These are phyloP conservation scores for Talaromyces albobiverticillius DNA, from an alignment of 2,329 filamentous ascomycete species.

Conservation along the genomic window DNA sequence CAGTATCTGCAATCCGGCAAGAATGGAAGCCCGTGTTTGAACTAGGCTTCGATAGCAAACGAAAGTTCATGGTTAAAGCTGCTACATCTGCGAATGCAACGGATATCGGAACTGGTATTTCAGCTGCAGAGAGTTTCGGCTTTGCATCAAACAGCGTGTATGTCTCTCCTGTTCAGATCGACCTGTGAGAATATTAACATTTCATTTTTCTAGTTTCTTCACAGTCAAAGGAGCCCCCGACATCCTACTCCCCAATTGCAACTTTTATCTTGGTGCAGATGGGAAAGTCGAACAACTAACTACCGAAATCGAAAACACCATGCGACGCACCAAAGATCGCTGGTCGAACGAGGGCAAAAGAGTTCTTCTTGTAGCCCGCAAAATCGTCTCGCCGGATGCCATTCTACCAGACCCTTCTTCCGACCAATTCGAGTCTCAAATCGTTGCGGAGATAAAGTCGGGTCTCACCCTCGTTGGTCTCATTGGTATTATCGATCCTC, in stretches of 20 bases:
- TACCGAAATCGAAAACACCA: conserved; percentile 38
- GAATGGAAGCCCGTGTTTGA: conserved; percentile 66
- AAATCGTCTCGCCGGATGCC: conserved; percentile 46
- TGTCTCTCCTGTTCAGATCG: conserved; percentile 16
- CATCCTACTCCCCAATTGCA: conserved; percentile 64
- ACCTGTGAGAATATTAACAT: background rate
- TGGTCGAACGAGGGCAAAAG: conserved; percentile 68
- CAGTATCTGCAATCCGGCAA: conserved; percentile 58
- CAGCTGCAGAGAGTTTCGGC: conserved; percentile 19
- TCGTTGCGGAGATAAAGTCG: conserved; percentile 51
- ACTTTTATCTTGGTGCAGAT: conserved; percentile 54
- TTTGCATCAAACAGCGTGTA: conserved; percentile 36
- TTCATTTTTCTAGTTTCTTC: conserved; percentile 45
- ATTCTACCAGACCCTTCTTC: conserved; percentile 44
- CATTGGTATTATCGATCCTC: conserved; percentile 60
- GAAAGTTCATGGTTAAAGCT: conserved; percentile 74
- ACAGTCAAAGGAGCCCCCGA: conserved; percentile 78
- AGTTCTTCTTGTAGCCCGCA: conserved; percentile 66
- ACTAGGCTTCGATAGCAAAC: conserved; percentile 75
- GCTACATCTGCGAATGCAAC: conserved; percentile 38
- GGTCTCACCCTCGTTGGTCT: conserved; percentile 55
- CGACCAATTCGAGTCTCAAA: conserved; percentile 55
- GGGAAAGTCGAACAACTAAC: conserved; percentile 55
- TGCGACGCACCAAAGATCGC: conserved; percentile 61
- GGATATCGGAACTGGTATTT: conserved; percentile 23